Evolutionary conservation across 169 alveolate species (phyloP), one percentile per base, ranked within the genome.

Genomic region (Cyclospora cayetanensis): DNA sequence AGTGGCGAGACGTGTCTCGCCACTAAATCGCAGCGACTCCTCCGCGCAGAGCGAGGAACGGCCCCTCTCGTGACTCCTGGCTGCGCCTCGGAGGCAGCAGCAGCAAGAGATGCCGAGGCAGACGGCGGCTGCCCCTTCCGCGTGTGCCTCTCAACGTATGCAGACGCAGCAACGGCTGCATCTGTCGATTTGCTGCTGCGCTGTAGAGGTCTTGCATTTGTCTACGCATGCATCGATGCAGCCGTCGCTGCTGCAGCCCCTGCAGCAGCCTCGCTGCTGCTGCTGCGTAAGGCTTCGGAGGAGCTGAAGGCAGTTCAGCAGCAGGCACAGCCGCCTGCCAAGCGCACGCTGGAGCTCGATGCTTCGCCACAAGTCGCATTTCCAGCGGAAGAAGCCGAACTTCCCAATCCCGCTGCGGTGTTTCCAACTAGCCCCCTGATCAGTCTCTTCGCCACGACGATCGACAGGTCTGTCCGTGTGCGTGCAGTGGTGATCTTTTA

Each of bases 161-260:
- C 52, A 0, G 85, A 74, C 22, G 85, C 85, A 39, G 85, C 85
- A 41, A 74, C 85, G 37, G 60, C 27, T 22, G 85, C 85, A 35
- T 1, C 85, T 0, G 63, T 74, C 15, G 60, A 55, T 41, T 42
- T 74, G 85, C 85, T 74, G 55, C 85, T 5, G 12, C 5, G 63
- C 85, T 41, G 31, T 39, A 42, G 35, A 7, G 37, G 85, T 7
- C 60, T 74, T 41, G 85, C 85, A 41, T 55, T 63, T 1, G 85
- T 74, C 65, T 74, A 37, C 42, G 85, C 85, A 43, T 22, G 72
- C 70, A 35, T 52, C 29, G 68, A 52, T 79, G 89, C 89, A 46
- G 89, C 89, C 15, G 72, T 43, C 31, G 89, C 72, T 79, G 74
- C 89, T 50, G 74, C 89, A 15, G 89, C 52, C 31, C 89, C 72